Evolutionary conservation across 1,284 basidiomycete genomes (phyloP).

Genomic region (Trichosporon sp.): DNA sequence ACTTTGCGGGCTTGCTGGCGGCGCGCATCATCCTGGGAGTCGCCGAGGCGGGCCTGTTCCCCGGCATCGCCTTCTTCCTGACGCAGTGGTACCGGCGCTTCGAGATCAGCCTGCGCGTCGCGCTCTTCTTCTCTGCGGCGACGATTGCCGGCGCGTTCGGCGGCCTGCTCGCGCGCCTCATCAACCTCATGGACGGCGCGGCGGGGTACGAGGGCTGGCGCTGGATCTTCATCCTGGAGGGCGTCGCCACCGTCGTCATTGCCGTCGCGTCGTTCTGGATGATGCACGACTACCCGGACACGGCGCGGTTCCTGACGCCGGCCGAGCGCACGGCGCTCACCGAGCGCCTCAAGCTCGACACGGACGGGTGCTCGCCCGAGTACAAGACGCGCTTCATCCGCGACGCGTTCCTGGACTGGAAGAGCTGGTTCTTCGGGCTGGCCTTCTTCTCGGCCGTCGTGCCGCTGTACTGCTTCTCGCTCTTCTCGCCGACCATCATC

Average conservation of each 20-base stretch:
- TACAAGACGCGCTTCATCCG: constrained; percentile 32
- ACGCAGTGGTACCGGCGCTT: constrained; percentile 41
- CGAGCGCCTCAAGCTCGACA: constrained; percentile 30
- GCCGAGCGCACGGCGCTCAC: constrained; percentile 54
- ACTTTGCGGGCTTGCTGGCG: constrained; percentile 40
- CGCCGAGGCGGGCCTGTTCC: constrained; percentile 39
- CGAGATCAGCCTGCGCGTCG: constrained; percentile 37
- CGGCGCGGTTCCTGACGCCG: constrained; percentile 68
- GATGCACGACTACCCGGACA: constrained; percentile 74
- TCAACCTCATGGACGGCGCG: constrained; percentile 49
- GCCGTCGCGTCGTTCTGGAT: constrained; percentile 67
- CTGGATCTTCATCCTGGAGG: constrained; percentile 77
- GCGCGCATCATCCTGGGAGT: constrained; percentile 35
- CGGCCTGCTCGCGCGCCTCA: constrained; percentile 43
- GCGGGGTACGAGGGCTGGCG: constrained; percentile 42
- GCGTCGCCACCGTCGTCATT: constrained; percentile 63
- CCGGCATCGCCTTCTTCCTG: constrained; percentile 36
- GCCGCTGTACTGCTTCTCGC: constrained; percentile 58
- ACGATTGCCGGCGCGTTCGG: constrained; percentile 48
- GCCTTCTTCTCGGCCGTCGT: constrained; percentile 50
- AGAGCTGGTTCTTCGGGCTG: constrained; percentile 35
- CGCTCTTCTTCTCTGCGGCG: constrained; percentile 45
- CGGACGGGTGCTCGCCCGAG: constrained; percentile 28
- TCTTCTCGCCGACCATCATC: constrained; percentile 52
- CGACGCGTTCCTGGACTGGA: constrained; percentile 37